Base-by-base conservation (phyloP, 352 stramenopile genomes). In the Phytophthora parvispora region DNA sequence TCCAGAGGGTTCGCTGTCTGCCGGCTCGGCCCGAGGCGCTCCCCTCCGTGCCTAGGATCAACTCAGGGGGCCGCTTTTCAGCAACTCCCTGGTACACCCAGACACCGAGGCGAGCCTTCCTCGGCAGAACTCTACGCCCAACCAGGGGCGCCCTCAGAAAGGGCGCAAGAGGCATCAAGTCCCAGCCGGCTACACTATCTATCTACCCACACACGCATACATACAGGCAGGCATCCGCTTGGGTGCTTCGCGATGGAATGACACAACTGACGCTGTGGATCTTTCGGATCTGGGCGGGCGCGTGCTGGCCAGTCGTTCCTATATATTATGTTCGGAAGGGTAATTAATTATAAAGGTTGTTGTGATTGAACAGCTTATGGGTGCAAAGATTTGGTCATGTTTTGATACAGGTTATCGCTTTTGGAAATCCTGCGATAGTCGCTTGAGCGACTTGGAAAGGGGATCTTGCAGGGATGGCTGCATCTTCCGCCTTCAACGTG, bases 1-100 rank as follows among this genome's bases (percentile, higher is more conserved):
- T 89, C 80, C 78, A 75, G 49, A 12, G 31, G 18, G 28, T 67
- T 89, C 51, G 27, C 45, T 91, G 67, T 89, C 43, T 74, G 83
- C 83, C 77, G 65, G 78, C 64, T 57, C 48, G 49, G 38, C 27
- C 75, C 67, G 48, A 72, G 55, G 66, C 31, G 53, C 60, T 34
- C 60, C 20, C 25, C 48, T 57, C 31, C 27, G 29, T 27, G 49
- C 40, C 20, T 15, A 49, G 20, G 48, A 45, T 64, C 31, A 58
- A 36, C 28, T 22, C 60, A 12, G 20, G 69, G 48, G 18, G 69
- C 55, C 55, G 73, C 73, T 75, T 81, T 81, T 75, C 73, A 75
- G 73, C 73, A 74, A 73, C 69, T 25, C 42, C 56, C 53, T 45
- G 29, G 47, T 29, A 42, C 42, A 75, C 32, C 61, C 42, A 53